Percentiles rank a stretch among this genome's conserved stretches.
Evolutionary conservation across 2,329 filamentous ascomycete genomes (phyloP).

Genomic region (Gnomoniopsis sp.): DNA sequence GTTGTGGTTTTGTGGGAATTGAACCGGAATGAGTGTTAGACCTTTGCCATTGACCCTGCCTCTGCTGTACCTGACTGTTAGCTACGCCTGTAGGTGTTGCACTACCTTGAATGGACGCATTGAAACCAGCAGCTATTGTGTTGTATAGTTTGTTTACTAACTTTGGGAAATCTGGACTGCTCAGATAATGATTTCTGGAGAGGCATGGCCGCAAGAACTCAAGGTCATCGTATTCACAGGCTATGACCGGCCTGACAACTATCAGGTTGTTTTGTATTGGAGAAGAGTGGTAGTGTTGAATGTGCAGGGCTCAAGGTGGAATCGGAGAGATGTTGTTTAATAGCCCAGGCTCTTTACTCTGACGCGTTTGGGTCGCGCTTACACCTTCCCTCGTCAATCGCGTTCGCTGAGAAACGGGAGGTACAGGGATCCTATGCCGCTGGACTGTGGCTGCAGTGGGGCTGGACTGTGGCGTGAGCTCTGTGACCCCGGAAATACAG

Average conservation of each 20-base stretch:
- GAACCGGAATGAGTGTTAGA: constrained; percentile 46
- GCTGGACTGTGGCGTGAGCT: constrained; percentile 13
- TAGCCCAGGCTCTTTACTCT: background rate
- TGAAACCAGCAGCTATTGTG: background rate
- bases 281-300: background rate
- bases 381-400: constrained; percentile 3
- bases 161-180: constrained; percentile 30
- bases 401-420: background rate
- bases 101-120: background rate
- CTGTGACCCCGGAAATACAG: background rate
- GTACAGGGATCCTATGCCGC: constrained; percentile 1
- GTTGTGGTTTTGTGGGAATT: constrained; percentile 32
- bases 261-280: background rate
- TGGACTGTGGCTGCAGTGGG: constrained; percentile 3
- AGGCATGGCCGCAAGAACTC: constrained; percentile 28
- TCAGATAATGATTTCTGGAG: constrained; percentile 40
- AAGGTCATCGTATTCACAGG: constrained; percentile 20
- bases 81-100: background rate
- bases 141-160: constrained; percentile 17
- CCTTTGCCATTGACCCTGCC: constrained; percentile 49
- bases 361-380: constrained; percentile 4
- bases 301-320: background rate
- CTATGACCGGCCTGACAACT: background rate
- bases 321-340: background rate
- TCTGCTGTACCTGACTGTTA: constrained; percentile 22